Evolutionary conservation across 345 rosid species (phyloP).

Genomic region (Boechera retrofracta): DNA sequence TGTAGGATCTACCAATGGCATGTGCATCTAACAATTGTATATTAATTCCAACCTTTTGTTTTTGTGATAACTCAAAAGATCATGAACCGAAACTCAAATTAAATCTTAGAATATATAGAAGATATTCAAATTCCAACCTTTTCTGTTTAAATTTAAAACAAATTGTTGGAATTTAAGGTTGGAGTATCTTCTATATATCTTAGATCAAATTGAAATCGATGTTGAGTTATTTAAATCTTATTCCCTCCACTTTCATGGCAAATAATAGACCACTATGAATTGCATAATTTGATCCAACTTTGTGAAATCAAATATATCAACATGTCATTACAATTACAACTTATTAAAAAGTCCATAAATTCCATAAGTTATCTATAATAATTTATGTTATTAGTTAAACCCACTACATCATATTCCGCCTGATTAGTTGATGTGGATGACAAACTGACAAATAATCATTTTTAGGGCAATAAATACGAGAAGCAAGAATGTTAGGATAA

Average conservation of each 20-base stretch:
- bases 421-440: background rate
- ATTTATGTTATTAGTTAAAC: background rate
- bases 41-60: background rate
- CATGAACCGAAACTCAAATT: background rate
- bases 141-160: too few species aligned
- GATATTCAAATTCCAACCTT: too few species aligned
- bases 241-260: too few species aligned
- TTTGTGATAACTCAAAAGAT: background rate
- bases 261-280: too few species aligned
- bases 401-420: background rate
- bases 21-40: slow-evolving; percentile 10
- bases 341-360: background rate
- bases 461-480: background rate
- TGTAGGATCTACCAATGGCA: slow-evolving; percentile 16
- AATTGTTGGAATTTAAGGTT: too few species aligned
- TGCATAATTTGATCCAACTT: background rate
- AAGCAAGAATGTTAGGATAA: slow-evolving; percentile 3
- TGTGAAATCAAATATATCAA: background rate
- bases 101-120: background rate
- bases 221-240: background rate
- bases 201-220: too few species aligned
- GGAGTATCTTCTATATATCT: too few species aligned
- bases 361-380: background rate
- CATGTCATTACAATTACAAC: background rate
- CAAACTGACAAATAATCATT: background rate